Base-by-base conservation (phyloP, 2,329 filamentous ascomycete species). In the Arachnomyces sp. region DNA sequence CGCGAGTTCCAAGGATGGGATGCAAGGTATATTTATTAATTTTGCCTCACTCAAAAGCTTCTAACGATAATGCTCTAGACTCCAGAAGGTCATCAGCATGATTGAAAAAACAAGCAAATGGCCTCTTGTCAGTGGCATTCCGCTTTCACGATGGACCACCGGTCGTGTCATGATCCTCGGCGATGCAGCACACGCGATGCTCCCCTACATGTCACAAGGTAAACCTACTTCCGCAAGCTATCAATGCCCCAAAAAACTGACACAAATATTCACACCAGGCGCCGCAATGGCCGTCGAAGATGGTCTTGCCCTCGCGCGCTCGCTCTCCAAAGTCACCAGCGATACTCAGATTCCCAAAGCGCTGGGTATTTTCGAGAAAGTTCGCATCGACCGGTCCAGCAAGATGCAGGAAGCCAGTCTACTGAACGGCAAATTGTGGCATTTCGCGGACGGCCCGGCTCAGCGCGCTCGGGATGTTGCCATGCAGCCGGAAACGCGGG, bases 151-250 rank as follows among this genome's bases (percentile, higher is more conserved):
- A n/a, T n/a, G n/a, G n/a, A n/a, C n/a, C n/a, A n/a, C n/a, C n/a
- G 48, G 47, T 12, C 59, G 53, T 15, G 35, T 68, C 8, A 46
- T 65, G 13, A 48, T 68, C 15, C 56, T 68, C 4, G 65, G 65
- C 3, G 65, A 67, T 40, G 62, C 65, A 3, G 64, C 63, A 0
- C 65, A 68, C 45, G 61, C 63, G 13, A 68, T 68, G 65, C 51
- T 65, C 1, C 63, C 63, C 0, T 67, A 66, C 46, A 62, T 68
- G 51, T 61, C 63, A 0, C 63, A 67, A n/a, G 39, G 50, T 34
- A 30, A 35, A 31, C n/a, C n/a, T n/a, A n/a, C n/a, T n/a, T n/a
- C n/a, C n/a, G n/a, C n/a, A n/a, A n/a, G n/a, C n/a, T n/a, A n/a
- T n/a, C n/a, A n/a, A n/a, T n/a, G n/a, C n/a, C n/a, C n/a, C 9